Evolutionary conservation across 2,329 filamentous ascomycete genomes (phyloP).

Genomic region (Cytospora schulzeri): DNA sequence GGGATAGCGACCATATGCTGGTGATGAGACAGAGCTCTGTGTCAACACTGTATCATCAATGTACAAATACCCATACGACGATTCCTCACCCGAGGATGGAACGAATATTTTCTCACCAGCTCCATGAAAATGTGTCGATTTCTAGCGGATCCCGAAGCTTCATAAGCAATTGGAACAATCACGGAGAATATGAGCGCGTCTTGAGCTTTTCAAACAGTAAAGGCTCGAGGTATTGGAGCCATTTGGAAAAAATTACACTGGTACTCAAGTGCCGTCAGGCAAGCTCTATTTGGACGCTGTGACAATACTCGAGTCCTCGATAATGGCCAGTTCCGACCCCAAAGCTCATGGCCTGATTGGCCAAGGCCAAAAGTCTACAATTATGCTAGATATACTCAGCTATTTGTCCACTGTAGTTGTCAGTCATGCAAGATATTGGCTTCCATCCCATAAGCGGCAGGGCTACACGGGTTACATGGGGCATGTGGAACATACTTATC

Average conservation of each 20-base stretch:
- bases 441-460: neutral
- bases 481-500: neutral
- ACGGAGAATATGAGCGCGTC: neutral
- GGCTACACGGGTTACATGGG: no score
- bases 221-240: neutral
- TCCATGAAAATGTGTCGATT: neutral
- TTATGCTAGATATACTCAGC: no score
- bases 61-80: conserved; percentile 2
- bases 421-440: neutral
- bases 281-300: neutral
- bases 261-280: neutral
- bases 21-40: neutral
- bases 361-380: neutral
- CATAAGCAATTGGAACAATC: neutral
- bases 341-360: neutral
- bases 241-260: neutral
- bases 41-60: conserved; percentile 16
- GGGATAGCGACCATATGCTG: conserved; percentile 4
- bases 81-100: neutral
- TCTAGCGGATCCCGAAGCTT: no score
- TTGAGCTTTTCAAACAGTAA: neutral
- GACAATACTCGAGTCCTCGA: neutral
- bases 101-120: neutral
- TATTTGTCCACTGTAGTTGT: neutral
- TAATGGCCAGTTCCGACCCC: neutral